These are phyloP conservation scores for Suhomyces tanzawaensis DNA, from an alignment of 805 yeast species.

Conservation along the genomic window DNA sequence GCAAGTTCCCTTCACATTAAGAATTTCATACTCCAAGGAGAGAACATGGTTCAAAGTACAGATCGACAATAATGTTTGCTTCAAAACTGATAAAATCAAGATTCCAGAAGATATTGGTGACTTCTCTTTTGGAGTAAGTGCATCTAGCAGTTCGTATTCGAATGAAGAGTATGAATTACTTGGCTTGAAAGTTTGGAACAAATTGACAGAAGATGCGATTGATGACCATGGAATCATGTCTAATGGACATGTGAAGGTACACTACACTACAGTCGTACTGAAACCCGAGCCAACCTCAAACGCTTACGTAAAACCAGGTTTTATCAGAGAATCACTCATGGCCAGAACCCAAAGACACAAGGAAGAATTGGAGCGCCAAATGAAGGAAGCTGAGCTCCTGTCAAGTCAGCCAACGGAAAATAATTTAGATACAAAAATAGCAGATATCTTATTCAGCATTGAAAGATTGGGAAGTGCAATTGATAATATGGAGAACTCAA, in stretches of 20 bases:
- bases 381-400: neutral
- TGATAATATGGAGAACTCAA: neutral
- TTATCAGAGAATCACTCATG: conserved; percentile 36
- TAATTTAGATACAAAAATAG: neutral
- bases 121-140: conserved; percentile 55
- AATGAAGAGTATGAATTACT: conserved; percentile 64
- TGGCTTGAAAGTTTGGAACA: conserved; percentile 53
- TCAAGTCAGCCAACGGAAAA: neutral
- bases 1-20: conserved; percentile 66
- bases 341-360: conserved; percentile 28
- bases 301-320: conserved; percentile 16
- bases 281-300: conserved; percentile 1
- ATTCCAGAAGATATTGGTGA: conserved; percentile 37
- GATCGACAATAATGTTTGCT: conserved; percentile 67
- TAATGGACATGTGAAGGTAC: conserved; percentile 41
- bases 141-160: conserved; percentile 35
- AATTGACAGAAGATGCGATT: conserved; percentile 52
- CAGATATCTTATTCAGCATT: conserved; percentile 10
- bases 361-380: conserved; percentile 14
- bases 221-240: conserved; percentile 55
- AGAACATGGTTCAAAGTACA: conserved; percentile 58
- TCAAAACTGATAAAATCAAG: conserved; percentile 56
- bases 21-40: conserved; percentile 54
- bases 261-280: conserved; percentile 20
- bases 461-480: conserved; percentile 3